A percentile compares a stretch with the other conserved stretches of the same genome.
Evolutionary conservation across 768 basidiomycete species (phyloP).

Genomic region (Naematelia aurantialba): DNA sequence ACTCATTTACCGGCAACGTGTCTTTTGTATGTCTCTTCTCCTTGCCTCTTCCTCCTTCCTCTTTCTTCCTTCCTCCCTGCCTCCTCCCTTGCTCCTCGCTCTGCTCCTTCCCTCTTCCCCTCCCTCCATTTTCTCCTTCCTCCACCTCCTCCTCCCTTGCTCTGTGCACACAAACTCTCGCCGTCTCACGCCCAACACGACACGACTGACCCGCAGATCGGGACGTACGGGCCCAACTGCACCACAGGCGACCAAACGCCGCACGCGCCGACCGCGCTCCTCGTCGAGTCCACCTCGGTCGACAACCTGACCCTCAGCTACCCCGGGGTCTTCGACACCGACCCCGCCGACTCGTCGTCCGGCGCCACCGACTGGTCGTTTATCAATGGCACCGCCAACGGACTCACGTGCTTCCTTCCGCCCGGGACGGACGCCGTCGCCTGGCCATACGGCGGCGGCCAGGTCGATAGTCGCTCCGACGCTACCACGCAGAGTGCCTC

Average conservation of each 20-base stretch:
- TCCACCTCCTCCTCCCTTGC: not conserved
- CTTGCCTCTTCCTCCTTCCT: not conserved
- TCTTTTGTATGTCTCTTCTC: constrained; percentile 27
- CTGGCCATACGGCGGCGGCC: constrained; percentile 36
- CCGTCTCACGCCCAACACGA: too few relatives aligned
- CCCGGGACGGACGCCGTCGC: constrained; percentile 11
- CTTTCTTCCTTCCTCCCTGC: not conserved
- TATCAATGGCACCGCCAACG: constrained; percentile 30
- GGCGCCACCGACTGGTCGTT: not conserved
- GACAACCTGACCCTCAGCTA: constrained; percentile 30
- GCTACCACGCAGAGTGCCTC: not conserved
- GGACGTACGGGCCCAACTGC: constrained; percentile 35
- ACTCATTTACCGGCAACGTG: constrained; percentile 35
- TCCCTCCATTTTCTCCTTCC: not conserved
- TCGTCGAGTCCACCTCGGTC: constrained; percentile 19
- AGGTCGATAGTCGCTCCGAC: constrained; percentile 11
- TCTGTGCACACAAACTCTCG: too few relatives aligned
- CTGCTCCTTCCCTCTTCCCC: not conserved
- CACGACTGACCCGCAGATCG: constrained; percentile 17
- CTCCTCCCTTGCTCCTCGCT: not conserved
- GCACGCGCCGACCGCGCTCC: constrained; percentile 21
- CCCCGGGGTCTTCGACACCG: constrained; percentile 8
- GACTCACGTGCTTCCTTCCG: constrained; percentile 37
- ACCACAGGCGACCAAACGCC: constrained; percentile 28
- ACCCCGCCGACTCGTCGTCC: not conserved